Base-by-base conservation (phyloP, 2,329 filamentous ascomycete genomes). In the Xylariaceae sp. region DNA sequence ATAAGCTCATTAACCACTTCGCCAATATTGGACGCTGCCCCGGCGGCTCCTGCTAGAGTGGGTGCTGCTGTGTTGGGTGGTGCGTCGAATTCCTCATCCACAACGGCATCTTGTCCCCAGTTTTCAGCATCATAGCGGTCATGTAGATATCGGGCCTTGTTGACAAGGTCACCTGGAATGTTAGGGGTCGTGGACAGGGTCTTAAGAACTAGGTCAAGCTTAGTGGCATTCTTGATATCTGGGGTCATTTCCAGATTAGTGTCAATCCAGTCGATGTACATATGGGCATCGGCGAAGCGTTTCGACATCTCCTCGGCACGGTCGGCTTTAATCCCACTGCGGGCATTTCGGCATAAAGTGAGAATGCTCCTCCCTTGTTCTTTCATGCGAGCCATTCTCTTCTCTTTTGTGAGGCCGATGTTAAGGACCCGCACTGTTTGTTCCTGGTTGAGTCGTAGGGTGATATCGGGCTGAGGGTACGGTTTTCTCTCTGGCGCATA, bases 211-310 rank as follows among this genome's bases (percentile, higher is more conserved):
- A 23, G 3, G 0, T 62, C 52, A 13, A 65, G 34, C 0, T 34
- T 50, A 1, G 53, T 47, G 2, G 23, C 34, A 1, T 35, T 23
- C 1, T 65, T 61, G 10, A 68, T 63, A 3, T 54, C 18, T 1
- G 66, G 65, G 1, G 61, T 67, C 61, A 69, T 68, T 13, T 67
- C 61, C 5, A 66, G 7, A 13, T 52, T 57, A 0, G 59, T 63
- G 0, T 64, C 64, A n/a, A 69, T n/a, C 66, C 66, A 68, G n/a
- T 65, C 62, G 17, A 68, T 58, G 37, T 61, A 66, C 30, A 64
- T 51, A 4, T 49, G 39, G 10, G 57, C 60, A 10, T 61, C 53
- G 8, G 59, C 61, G 11, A 63, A 53, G 30, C 66, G 62, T 0
- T 53, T 47, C 13, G 15, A 10, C 23, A 59, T 49, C 23, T 64